phyloP scores from a whole-genome alignment of 116 monocot genomes.

The Trichopus zeylanicus region DNA sequence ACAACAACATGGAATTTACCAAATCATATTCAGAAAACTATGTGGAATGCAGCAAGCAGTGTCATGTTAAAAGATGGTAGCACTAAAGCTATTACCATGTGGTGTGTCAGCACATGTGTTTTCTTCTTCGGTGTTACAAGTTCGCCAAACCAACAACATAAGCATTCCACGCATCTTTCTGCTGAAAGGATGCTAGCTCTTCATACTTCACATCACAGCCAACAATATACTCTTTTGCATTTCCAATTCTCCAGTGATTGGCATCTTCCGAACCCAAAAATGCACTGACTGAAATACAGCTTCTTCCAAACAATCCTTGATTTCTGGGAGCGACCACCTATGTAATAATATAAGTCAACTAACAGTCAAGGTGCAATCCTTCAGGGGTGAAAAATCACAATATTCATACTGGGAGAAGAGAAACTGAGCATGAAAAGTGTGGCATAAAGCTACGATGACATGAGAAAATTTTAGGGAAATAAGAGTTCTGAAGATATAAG shows the following conservation, averaged over 20 bases:
- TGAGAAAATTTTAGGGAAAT: too few species aligned
- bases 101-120: background rate
- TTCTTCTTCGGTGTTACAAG: background rate
- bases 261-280: conserved; percentile 92
- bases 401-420: too few species aligned
- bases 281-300: conserved; percentile 76
- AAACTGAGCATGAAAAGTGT: too few species aligned
- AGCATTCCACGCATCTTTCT: conserved; percentile 92
- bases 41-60: conserved; percentile 14
- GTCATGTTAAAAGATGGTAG: conserved; percentile 14
- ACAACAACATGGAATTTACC: too few species aligned
- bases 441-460: too few species aligned
- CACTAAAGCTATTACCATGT: conserved; percentile 39
- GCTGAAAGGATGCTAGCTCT: conserved; percentile 51
- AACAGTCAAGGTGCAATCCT: too few species aligned
- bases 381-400: too few species aligned
- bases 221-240: conserved; percentile 28
- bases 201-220: conserved; percentile 55
- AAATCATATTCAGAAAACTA: too few species aligned
- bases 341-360: too few species aligned
- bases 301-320: conserved; percentile 88
- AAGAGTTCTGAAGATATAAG: too few species aligned
- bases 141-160: conserved; percentile 71
- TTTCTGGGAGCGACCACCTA: conserved; percentile 90
- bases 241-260: conserved; percentile 37